Conservation (phyloP, 2,329 filamentous ascomycete genomes). For the Penicillium sp. region DNA sequence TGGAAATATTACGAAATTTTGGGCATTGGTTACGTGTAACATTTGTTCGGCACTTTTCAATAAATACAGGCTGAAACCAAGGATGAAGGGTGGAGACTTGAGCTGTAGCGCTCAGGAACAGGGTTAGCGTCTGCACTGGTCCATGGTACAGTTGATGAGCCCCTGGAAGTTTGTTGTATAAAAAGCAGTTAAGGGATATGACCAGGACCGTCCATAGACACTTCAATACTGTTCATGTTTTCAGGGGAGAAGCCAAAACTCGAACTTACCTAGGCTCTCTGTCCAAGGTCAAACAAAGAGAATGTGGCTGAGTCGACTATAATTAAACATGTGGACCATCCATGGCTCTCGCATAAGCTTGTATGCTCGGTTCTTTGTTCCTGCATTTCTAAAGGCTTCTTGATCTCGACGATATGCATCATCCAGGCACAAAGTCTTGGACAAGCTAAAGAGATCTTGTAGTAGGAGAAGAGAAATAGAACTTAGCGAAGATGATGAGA, state of each 20-base stretch:
- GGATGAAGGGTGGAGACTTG: conserved; percentile 11
- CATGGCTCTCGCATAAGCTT: background rate
- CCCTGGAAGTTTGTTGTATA: conserved; percentile 2
- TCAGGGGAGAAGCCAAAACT: background rate
- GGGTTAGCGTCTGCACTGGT: conserved; percentile 19
- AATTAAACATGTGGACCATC: background rate
- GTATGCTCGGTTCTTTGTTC: background rate
- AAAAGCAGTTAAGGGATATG: background rate
- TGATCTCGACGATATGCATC: background rate
- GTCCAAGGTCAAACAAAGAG: background rate
- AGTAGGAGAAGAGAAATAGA: background rate
- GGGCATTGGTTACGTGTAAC: background rate
- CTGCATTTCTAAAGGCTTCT: background rate
- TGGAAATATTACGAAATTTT: background rate
- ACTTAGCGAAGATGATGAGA: background rate
- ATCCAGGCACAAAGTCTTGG: background rate
- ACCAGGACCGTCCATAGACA: background rate
- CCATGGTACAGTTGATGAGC: conserved; percentile 18
- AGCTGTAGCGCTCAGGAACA: conserved; percentile 23
- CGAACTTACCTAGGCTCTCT: background rate
- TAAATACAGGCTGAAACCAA: conserved; percentile 6
- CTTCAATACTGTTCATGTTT: background rate
- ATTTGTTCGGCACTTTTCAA: background rate
- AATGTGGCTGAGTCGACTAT: background rate
- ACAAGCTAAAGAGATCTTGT: background rate